phyloP scores from a whole-genome alignment of 805 yeast genomes.

The Candida multigemmis region DNA sequence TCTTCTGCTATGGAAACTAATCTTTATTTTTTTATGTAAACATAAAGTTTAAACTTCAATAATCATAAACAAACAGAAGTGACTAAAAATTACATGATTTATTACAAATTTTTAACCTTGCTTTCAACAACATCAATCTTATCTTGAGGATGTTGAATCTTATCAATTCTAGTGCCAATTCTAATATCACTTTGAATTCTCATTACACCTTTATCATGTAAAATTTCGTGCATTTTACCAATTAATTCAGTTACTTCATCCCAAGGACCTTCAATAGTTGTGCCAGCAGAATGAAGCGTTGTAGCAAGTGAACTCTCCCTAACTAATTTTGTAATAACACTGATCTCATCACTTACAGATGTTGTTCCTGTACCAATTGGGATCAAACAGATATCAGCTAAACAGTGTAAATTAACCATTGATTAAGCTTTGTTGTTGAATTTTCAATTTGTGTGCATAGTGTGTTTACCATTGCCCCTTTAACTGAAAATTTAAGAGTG shows the following conservation, averaged over 20 bases:
- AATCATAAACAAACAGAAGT: background rate
- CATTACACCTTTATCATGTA: constrained; percentile 62
- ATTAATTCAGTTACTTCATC: constrained; percentile 71
- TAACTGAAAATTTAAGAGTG: no score
- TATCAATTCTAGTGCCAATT: constrained; percentile 79
- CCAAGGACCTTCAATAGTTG: constrained; percentile 92
- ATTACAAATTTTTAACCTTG: constrained; percentile 21
- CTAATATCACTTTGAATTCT: constrained; percentile 82
- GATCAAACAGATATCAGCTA: constrained; percentile 80
- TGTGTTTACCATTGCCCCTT: no score
- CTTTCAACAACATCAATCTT: constrained; percentile 58
- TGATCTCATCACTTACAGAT: constrained; percentile 75
- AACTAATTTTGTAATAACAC: constrained; percentile 58
- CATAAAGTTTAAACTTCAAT: no score
- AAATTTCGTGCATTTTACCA: constrained; percentile 66
- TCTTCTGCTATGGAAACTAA: no score
- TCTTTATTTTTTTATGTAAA: background rate
- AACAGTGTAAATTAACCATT: constrained; percentile 46
- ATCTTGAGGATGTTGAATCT: constrained; percentile 62
- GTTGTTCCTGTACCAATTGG: constrained; percentile 79
- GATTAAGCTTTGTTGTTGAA: no score
- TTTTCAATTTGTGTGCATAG: no score
- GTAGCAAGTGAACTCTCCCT: constrained; percentile 54
- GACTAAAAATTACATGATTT: background rate
- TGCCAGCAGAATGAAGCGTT: constrained; percentile 84